phyloP scores from a whole-genome alignment of 768 basidiomycete genomes.

The Zangia roseola region DNA sequence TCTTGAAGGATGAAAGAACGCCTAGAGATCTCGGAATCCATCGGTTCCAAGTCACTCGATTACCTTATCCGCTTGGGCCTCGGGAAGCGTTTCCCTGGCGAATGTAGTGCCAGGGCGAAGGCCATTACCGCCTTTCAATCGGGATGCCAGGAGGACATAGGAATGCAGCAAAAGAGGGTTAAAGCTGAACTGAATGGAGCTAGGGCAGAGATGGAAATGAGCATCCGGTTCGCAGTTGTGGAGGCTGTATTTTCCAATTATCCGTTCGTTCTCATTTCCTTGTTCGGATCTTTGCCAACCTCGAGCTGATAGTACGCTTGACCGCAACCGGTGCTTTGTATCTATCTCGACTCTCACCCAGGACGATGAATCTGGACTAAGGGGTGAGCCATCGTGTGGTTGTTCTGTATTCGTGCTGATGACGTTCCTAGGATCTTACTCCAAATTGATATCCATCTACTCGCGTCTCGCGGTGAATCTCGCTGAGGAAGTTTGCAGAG shows the following conservation, averaged over 20 bases:
- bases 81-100: slow-evolving; percentile 24
- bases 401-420: neutral
- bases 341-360: slow-evolving; percentile 10
- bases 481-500: slow-evolving; percentile 16
- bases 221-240: slow-evolving; percentile 23
- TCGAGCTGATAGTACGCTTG: slow-evolving; percentile 12
- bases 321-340: slow-evolving; percentile 16
- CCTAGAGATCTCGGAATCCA: slow-evolving; percentile 23
- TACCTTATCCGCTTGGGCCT: slow-evolving; percentile 34
- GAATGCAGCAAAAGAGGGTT: slow-evolving; percentile 11
- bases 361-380: slow-evolving; percentile 14
- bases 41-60: slow-evolving; percentile 25
- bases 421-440: slow-evolving; percentile 12
- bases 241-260: slow-evolving; percentile 29
- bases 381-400: slow-evolving; percentile 1
- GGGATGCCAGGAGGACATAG: neutral
- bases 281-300: neutral
- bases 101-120: slow-evolving; percentile 24
- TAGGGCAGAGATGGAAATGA: slow-evolving; percentile 14
- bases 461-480: slow-evolving; percentile 19
- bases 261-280: slow-evolving; percentile 11
- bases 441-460: slow-evolving; percentile 13
- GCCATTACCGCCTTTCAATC: slow-evolving; percentile 8
- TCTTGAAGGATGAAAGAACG: slow-evolving; percentile 22
- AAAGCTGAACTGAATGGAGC: slow-evolving; percentile 8